Percentiles rank a stretch among this genome's conserved stretches.
Evolutionary conservation across 129 eudicot genomes (phyloP).

Genomic region (Saposhnikovia divaricata): DNA sequence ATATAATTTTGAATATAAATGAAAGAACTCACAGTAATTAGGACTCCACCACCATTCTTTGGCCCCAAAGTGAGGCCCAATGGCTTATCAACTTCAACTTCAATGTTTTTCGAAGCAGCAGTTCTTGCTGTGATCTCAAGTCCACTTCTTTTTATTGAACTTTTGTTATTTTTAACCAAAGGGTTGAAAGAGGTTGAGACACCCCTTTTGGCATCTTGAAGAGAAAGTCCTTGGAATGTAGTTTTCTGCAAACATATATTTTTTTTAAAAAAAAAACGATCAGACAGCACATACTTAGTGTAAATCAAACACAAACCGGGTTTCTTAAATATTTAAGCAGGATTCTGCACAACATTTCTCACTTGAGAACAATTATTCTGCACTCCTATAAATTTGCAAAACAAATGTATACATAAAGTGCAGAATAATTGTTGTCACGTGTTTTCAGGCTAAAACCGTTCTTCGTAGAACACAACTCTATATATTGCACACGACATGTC

Average conservation of each 20-base stretch:
- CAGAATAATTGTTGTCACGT: neutral
- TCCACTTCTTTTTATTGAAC: slow-evolving; percentile 21
- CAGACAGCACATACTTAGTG: neutral
- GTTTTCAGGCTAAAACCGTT: neutral
- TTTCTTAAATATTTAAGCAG: neutral
- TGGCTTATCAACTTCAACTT: slow-evolving; percentile 96
- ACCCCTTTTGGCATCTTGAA: slow-evolving; percentile 56
- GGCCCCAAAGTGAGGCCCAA: slow-evolving; percentile 89
- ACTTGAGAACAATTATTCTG: neutral
- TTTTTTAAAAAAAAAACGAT: too few relatives aligned
- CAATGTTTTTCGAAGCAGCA: slow-evolving; percentile 77
- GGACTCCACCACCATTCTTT: slow-evolving; percentile 90
- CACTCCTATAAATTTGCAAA: neutral
- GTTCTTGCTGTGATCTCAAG: slow-evolving; percentile 67
- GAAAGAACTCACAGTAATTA: slow-evolving; percentile 63
- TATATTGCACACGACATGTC: neutral
- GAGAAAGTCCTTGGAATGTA: slow-evolving; percentile 61
- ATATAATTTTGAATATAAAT: neutral
- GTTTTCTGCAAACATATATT: slow-evolving; percentile 40
- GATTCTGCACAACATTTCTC: neutral
- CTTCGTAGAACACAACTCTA: neutral
- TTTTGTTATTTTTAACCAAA: slow-evolving; percentile 1
- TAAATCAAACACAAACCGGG: neutral
- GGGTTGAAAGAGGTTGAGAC: slow-evolving; percentile 28
- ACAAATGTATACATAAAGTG: neutral